Evolutionary conservation across 352 stramenopile genomes (phyloP).

Genomic region (Globisporangium megalacanthum): DNA sequence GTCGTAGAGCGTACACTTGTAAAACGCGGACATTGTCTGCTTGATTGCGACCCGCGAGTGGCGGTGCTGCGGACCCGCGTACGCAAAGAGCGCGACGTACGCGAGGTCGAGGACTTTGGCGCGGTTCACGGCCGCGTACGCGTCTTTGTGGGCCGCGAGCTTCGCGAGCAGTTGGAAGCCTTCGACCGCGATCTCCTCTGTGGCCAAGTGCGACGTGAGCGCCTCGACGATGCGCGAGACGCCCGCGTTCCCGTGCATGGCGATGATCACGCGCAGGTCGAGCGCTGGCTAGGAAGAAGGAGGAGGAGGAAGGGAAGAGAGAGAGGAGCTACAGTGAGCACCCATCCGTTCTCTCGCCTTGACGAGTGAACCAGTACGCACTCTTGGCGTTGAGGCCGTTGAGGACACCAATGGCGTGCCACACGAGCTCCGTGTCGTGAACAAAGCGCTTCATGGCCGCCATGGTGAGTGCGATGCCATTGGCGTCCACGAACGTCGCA

Average conservation of each 20-base stretch:
- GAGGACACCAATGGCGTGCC: conserved; percentile 65
- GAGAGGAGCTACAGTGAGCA: not conserved
- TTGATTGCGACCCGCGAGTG: conserved; percentile 68
- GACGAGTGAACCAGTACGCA: conserved; percentile 8
- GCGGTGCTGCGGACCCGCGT: conserved; percentile 46
- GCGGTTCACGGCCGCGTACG: conserved; percentile 47
- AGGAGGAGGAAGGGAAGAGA: not conserved
- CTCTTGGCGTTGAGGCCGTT: conserved; percentile 59
- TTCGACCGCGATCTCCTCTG: conserved; percentile 69
- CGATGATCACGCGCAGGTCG: conserved; percentile 40
- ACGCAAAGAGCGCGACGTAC: conserved; percentile 66
- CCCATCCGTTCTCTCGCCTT: not conserved
- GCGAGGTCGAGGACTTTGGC: conserved; percentile 66
- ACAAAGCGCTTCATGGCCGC: conserved; percentile 40
- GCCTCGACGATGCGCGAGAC: conserved; percentile 56
- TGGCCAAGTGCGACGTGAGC: conserved; percentile 61
- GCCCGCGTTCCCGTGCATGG: conserved; percentile 46
- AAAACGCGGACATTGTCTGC: conserved; percentile 48
- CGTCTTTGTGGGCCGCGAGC: conserved; percentile 36
- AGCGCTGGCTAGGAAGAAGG: conserved; percentile 19
- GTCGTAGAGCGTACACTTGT: conserved; percentile 70
- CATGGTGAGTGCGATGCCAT: conserved; percentile 56
- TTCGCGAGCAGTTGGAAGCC: conserved; percentile 62
- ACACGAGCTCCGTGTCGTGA: conserved; percentile 63
- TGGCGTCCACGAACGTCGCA: conserved; percentile 53